These are phyloP conservation scores for Knoxdaviesia proteae DNA, from an alignment of 2,329 filamentous ascomycete species.

Conservation along the genomic window DNA sequence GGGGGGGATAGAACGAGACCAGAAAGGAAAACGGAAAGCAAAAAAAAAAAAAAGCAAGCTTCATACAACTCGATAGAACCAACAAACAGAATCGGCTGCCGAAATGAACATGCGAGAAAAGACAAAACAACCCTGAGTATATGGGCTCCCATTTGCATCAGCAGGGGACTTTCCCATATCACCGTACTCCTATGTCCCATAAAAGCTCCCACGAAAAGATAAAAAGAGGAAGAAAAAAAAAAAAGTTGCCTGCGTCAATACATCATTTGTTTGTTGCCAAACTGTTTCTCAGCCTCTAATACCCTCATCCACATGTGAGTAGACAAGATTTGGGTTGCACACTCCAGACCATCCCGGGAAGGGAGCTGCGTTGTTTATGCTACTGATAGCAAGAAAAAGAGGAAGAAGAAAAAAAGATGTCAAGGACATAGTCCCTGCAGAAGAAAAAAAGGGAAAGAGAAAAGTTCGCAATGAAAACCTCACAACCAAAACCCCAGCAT, in stretches of 20 bases:
- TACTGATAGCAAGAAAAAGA: slow-evolving; percentile 1
- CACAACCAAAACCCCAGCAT: neutral
- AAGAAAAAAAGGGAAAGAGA: neutral
- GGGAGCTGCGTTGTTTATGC: neutral
- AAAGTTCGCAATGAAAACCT: neutral
- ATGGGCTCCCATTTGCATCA: neutral
- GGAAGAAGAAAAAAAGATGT: neutral
- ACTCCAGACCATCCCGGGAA: neutral
- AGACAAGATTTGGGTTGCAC: neutral
- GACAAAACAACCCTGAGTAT: neutral
- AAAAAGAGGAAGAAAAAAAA: neutral
- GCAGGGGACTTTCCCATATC: neutral
- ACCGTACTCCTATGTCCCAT: neutral
- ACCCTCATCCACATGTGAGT: neutral
- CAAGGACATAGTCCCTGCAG: neutral
- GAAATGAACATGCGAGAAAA: neutral
- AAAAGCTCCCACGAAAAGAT: neutral
- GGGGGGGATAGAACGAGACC: neutral
- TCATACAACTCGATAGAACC: too few species aligned
- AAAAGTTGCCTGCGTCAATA: slow-evolving; percentile 1
- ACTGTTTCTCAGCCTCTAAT: neutral
- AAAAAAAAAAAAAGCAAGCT: neutral
- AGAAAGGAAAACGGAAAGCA: neutral
- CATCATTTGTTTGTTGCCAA: neutral
- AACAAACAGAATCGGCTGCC: too few species aligned